phyloP scores from a whole-genome alignment of 805 yeast species.

The Yarrowia bubula region DNA sequence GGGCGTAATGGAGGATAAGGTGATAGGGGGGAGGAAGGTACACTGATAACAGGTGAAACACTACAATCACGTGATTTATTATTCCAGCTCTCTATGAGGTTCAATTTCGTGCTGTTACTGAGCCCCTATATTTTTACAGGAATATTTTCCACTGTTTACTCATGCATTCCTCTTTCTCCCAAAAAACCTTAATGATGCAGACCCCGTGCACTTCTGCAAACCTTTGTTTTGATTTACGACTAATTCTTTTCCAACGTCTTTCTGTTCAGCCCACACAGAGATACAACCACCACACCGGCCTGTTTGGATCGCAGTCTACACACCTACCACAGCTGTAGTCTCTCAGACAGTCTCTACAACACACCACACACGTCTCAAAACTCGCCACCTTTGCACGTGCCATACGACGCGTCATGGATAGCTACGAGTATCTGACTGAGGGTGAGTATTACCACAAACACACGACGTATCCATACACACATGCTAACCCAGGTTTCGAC shows the following conservation, averaged over 20 bases:
- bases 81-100: too few species aligned
- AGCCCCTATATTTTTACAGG: background rate
- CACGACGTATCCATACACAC: background rate
- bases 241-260: slow-evolving; percentile 8
- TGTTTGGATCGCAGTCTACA: slow-evolving; percentile 5
- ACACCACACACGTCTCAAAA: background rate
- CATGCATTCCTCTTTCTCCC: background rate
- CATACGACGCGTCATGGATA: slow-evolving; percentile 18
- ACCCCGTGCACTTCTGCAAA: slow-evolving; percentile 23
- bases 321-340: background rate
- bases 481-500: slow-evolving; percentile 54
- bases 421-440: slow-evolving; percentile 22
- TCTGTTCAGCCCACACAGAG: background rate
- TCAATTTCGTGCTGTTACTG: too few species aligned
- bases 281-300: too few species aligned
- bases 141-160: background rate
- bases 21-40: too few species aligned
- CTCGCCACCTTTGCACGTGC: background rate
- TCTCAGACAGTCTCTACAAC: background rate
- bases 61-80: too few species aligned
- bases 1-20: too few species aligned
- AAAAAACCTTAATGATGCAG: slow-evolving; percentile 7
- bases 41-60: too few species aligned
- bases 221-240: slow-evolving; percentile 25
- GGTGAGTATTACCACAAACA: slow-evolving; percentile 4